Percentiles rank a stretch among this genome's conserved stretches.
Conservation (phyloP, 257 asterid species). For the Henckelia pumila region DNA sequence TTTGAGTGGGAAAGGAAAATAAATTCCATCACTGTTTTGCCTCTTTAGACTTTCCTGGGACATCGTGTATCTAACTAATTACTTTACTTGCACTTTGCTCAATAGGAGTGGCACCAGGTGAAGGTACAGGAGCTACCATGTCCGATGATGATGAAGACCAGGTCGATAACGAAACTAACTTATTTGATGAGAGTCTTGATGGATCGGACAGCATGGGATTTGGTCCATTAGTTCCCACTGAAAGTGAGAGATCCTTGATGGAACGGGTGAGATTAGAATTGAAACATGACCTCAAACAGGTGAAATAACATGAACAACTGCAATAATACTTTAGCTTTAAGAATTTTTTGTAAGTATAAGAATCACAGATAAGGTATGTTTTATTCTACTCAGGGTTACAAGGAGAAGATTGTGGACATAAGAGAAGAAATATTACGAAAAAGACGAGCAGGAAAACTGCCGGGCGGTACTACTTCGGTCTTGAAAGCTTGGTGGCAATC, state of each 20-base stretch:
- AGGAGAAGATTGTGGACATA: slow-evolving; percentile 57
- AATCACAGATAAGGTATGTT: no score
- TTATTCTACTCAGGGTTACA: slow-evolving; percentile 41
- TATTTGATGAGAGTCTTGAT: slow-evolving; percentile 45
- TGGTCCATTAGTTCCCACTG: slow-evolving; percentile 54
- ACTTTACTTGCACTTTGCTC: slow-evolving; percentile 8
- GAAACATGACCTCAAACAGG: slow-evolving; percentile 54
- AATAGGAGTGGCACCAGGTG: slow-evolving; percentile 58
- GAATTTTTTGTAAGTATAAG: not conserved
- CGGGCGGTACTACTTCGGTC: slow-evolving; percentile 58
- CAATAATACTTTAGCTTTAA: not conserved
- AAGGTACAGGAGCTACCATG: slow-evolving; percentile 63
- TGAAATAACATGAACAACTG: slow-evolving; percentile 2
- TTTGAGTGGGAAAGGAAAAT: not conserved
- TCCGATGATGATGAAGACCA: slow-evolving; percentile 58
- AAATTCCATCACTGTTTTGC: not conserved
- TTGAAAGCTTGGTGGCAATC: slow-evolving; percentile 62
- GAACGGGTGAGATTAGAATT: slow-evolving; percentile 66
- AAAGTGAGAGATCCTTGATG: slow-evolving; percentile 57
- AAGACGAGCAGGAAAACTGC: slow-evolving; percentile 66
- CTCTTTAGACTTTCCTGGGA: no score
- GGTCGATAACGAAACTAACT: slow-evolving; percentile 43
- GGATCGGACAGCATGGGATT: slow-evolving; percentile 47
- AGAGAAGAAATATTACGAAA: slow-evolving; percentile 62
- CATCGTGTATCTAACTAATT: not conserved